phyloP scores from a whole-genome alignment of 768 basidiomycete genomes.

The Lentinus tigrinus region DNA sequence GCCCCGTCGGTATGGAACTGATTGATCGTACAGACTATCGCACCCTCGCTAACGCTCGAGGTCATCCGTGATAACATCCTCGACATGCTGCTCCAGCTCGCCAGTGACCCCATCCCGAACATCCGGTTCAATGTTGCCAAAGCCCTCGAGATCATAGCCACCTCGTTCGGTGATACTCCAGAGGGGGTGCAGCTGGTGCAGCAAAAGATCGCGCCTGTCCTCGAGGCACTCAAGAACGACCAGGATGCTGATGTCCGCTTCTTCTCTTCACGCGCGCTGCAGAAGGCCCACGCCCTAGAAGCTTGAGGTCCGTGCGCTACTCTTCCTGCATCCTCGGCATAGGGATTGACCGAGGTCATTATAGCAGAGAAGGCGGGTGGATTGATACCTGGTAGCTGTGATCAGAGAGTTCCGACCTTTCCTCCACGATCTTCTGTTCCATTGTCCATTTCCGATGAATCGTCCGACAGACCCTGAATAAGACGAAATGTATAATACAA shows the following conservation, averaged over 20 bases:
- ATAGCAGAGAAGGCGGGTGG: conserved; percentile 1
- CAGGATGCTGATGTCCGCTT: conserved; percentile 95
- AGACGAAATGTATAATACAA: conserved; percentile 15
- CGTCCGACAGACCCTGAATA: neutral
- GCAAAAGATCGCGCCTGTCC: conserved; percentile 72
- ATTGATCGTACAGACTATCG: conserved; percentile 70
- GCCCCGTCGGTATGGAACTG: conserved; percentile 2
- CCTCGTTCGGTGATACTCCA: conserved; percentile 55
- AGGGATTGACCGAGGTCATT: neutral
- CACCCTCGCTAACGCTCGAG: conserved; percentile 81
- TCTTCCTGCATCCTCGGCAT: neutral
- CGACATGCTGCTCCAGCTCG: conserved; percentile 77
- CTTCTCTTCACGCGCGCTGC: conserved; percentile 82
- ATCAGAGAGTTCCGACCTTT: neutral
- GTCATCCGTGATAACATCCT: conserved; percentile 85
- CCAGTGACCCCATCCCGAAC: conserved; percentile 92
- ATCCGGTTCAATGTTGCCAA: conserved; percentile 99
- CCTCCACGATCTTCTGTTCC: neutral
- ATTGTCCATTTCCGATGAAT: conserved; percentile 3
- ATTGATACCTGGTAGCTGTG: conserved; percentile 10
- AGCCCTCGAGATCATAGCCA: conserved; percentile 85
- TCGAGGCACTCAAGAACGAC: conserved; percentile 87
- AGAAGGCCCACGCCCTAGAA: conserved; percentile 45
- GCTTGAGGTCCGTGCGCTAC: conserved; percentile 35
- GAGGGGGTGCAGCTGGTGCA: conserved; percentile 78